Evolutionary conservation across 2,329 filamentous ascomycete genomes (phyloP).

Genomic region (Trichophyton mentagrophytes): DNA sequence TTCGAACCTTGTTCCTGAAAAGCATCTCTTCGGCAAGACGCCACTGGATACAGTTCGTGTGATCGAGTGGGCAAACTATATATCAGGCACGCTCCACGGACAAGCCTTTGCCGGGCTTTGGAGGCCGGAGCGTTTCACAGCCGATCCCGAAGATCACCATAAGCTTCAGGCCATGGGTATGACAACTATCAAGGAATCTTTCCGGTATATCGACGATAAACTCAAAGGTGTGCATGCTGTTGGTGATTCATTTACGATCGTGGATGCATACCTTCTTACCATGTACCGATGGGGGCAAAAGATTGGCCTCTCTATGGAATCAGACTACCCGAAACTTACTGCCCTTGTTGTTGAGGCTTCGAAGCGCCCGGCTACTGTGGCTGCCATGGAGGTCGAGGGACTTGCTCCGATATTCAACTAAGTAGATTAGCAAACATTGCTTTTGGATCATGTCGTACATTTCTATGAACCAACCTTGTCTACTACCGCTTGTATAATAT

Average conservation of each 20-base stretch:
- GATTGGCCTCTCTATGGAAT: neutral
- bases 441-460: no score
- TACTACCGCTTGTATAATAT: neutral
- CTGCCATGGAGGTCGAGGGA: neutral
- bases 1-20: constrained; percentile 20
- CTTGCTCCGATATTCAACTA: neutral
- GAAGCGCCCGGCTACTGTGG: neutral
- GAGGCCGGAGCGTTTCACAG: constrained; percentile 17
- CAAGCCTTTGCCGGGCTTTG: constrained; percentile 19
- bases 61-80: constrained; percentile 27
- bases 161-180: constrained; percentile 15
- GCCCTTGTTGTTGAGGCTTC: neutral
- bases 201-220: constrained; percentile 18
- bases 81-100: constrained; percentile 23
- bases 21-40: constrained; percentile 20
- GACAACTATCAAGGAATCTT: constrained; percentile 16
- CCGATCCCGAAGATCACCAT: constrained; percentile 13
- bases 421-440: neutral
- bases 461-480: neutral
- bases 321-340: constrained; percentile 1
- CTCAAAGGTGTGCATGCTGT: constrained; percentile 16
- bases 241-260: constrained; percentile 18
- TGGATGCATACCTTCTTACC: constrained; percentile 10
- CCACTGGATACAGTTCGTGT: constrained; percentile 20
- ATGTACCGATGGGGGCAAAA: constrained; percentile 5